Base-by-base conservation (phyloP, 2,329 filamentous ascomycete species). In the Ophiognomonia clavigignenti-juglandacearum region DNA sequence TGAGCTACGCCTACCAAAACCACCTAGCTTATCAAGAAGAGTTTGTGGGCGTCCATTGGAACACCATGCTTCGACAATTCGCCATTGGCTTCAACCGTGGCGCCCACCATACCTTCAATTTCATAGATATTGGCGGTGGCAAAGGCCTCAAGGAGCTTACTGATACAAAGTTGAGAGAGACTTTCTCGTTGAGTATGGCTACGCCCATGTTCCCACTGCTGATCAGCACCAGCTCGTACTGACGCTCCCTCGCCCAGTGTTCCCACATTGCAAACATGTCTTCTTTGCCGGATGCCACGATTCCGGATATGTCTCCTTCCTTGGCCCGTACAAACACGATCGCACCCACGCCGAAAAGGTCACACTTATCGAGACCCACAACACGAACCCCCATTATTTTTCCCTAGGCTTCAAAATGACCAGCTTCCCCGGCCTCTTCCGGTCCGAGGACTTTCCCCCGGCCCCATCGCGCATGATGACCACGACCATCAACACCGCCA, bases 251-350 rank as follows among this genome's bases (percentile, higher is more conserved):
- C 5, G n/a, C 10, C 4, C 18, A 41, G 39, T 41, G 26, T 29
- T 41, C 10, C 39, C 39, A 14, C 39, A 31, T 20, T 41, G 39
- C 16, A 41, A 41, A 32, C 39, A 41, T 31, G 39, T 41, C 7
- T 41, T 41, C 39, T 41, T 41, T 20, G 39, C 39, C 9, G 39
- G 39, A 13, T 31, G 24, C n/a, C 39, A 41, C 39, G 39, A 41
- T 24, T 27, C 26, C n/a, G 39, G 39, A n/a, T 41, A 41, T n/a
- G 39, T 41, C 24, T 41, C 39, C 2, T 41, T 41, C 26, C 39
- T 41, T 9, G 31, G 26, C 7, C 39, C 39, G 4, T 41, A 41
- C 24, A 41, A 41, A 26, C 39, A 29, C 24, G 39, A 41, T 11
- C 24, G 14, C n/a, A 41, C 31, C 4, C 16, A 18, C 16, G n/a